Percentiles rank a stretch among this genome's conserved stretches.
phyloP scores from a whole-genome alignment of 208 protist species.

The Strigomonas galati region DNA sequence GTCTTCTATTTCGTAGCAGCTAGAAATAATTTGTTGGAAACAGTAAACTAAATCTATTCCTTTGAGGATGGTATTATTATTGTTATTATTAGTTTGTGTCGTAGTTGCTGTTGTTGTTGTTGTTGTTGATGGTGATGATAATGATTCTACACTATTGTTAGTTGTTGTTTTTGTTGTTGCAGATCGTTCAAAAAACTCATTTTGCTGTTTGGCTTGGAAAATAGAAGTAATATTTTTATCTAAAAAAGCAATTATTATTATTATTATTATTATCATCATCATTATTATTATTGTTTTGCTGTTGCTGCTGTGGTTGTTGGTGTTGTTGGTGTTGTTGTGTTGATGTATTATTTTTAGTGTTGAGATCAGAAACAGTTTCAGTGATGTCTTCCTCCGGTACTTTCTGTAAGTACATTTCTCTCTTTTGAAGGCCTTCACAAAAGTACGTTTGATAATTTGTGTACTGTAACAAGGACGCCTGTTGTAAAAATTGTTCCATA shows the following conservation, averaged over 20 bases:
- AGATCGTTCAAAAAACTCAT: neutral
- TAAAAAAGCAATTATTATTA: neutral
- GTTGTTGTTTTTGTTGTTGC: neutral
- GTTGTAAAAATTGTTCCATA: neutral
- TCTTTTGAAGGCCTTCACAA: neutral
- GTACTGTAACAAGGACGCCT: neutral
- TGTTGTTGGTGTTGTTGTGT: too few relatives aligned
- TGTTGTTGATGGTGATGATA: too few relatives aligned
- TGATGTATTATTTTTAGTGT: neutral
- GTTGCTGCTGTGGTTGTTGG: neutral
- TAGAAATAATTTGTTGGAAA: neutral
- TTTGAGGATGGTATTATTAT: too few relatives aligned
- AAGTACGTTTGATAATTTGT: neutral
- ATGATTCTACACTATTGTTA: too few relatives aligned
- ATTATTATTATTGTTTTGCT: neutral
- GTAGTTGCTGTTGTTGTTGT: neutral
- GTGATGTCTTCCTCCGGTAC: too few relatives aligned
- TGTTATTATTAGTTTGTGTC: too few relatives aligned
- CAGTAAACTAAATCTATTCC: neutral
- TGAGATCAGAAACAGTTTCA: too few relatives aligned
- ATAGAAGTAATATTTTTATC: slow-evolving; percentile 5
- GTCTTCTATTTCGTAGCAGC: neutral
- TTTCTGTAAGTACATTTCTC: neutral
- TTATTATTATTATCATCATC: neutral
- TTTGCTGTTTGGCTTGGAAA: neutral